Base-by-base conservation (phyloP, 768 basidiomycete species). In the Rhodotorula taiwanensis region DNA sequence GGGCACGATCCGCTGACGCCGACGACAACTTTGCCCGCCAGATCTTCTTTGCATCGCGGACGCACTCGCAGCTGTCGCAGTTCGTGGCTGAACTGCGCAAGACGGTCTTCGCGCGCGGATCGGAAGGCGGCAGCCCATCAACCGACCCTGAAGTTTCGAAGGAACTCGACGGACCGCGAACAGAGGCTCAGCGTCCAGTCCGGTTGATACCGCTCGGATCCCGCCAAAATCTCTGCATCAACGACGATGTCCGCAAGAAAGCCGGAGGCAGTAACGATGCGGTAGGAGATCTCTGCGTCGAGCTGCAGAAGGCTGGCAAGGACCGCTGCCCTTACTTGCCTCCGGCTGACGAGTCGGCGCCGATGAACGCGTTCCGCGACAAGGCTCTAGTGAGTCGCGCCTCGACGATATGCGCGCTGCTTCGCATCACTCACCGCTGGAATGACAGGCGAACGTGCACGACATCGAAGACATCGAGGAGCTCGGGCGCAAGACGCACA, bases 51-150 rank as follows among this genome's bases (percentile, higher is more conserved):
- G 88, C 93, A 0, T 98, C 95, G 0, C 81, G 94, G 36, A 99
- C 94, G 1, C 94, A 99, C 76, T 93, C 93, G 3, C 94, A 99
- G 72, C 82, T 99, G 6, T 81, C 91, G 3, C 94, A 99, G 74
- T 81, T 98, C 6, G 79, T 92, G 23, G 86, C 87, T 6, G 95
- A 99, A 73, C 79, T 97, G 15, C 80, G 78, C 44, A 86, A 83
- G 70, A 81, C 94, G 79, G 79, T 65, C 74, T 92, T 73, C 74
- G 51, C 64, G 0, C 54, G 44, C 3, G 8, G 27, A 2, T 76
- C 23, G 59, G 71, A 27, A 34, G 15, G 57, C 56, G 70, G 31
- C 74, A 74, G 25, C 53, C 63, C 31, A 42, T 39, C 42, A 43
- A 60, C n/a, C 7, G 5, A 34, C 14, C 23, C 30, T 14, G 44